Base-by-base conservation (phyloP, 176 grass and related monocot species). In the Cenchrus fungigraminus region DNA sequence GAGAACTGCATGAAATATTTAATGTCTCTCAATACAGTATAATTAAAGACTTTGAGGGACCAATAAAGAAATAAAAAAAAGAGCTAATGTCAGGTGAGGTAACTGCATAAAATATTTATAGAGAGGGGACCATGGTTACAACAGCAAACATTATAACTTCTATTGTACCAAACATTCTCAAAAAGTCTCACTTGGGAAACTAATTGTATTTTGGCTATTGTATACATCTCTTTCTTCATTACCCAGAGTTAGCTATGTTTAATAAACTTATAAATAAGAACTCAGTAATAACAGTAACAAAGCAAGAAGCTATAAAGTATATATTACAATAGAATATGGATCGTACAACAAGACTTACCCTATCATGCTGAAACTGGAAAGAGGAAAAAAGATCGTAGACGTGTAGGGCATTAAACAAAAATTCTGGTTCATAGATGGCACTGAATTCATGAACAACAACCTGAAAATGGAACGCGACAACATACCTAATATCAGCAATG, bases 341-440 rank as follows among this genome's bases (percentile, higher is more conserved):
- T 76, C 37, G 43, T 45, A 77, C 19, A 49, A 62, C 12, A 86
- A 82, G 73, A 65, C 68, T 90, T 85, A 98, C 96, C 89, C 96
- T 93, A 58, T 95, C 86, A 74, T 92, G 89, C 85, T 98, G 96
- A 87, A 95, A 95, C 12, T 91, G 77, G 62, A 95, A 93, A 54
- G 91, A 89, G 73, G 78, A 80, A 70, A 98, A 82, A 25, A 83
- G 37, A 70, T 89, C 17, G 59, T 86, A 91, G 71, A 98, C 58
- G 65, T 89, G 85, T 25, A 87, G 25, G 56, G 95, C 64, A 82
- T 88, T 82, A 76, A 81, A 46, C 75, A 95, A 94, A 79, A 98
- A 90, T 20, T 87, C 89, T 72, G 80, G 84, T 74, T 93, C 93
- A 56, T 89, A 98, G 67, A 80, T 83, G 73, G 71, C 96, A 83